Conservation (phyloP, 176 grass and related monocot species). For the Ananas comosus region DNA sequence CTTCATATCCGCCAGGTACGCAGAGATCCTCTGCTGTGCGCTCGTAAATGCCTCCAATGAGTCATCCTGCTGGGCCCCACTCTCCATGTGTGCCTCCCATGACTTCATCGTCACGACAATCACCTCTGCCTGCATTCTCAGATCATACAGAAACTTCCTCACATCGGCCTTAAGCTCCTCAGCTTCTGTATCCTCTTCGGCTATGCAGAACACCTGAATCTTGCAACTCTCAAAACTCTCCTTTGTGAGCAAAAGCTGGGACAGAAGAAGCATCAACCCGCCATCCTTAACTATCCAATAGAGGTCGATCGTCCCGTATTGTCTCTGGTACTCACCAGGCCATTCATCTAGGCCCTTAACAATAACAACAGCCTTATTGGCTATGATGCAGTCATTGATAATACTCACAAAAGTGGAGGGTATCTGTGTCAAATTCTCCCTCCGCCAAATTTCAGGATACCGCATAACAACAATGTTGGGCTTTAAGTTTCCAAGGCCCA, state of each 20-base stretch:
- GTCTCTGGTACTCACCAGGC: slow-evolving; percentile 88
- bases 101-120: slow-evolving; percentile 88
- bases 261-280: slow-evolving; percentile 90
- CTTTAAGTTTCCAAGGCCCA: slow-evolving; percentile 96
- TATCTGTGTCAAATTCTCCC: slow-evolving; percentile 85
- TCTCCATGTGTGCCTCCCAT: slow-evolving; percentile 55
- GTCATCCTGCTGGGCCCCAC: slow-evolving; percentile 54
- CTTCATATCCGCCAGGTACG: slow-evolving; percentile 78
- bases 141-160: slow-evolving; percentile 94
- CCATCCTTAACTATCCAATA: slow-evolving; percentile 98
- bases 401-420: slow-evolving; percentile 94
- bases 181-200: slow-evolving; percentile 87
- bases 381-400: slow-evolving; percentile 96
- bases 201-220: slow-evolving; percentile 96
- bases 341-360: slow-evolving; percentile 98
- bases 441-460: slow-evolving; percentile 93
- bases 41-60: slow-evolving; percentile 71
- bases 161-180: slow-evolving; percentile 94
- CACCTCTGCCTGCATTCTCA: slow-evolving; percentile 95
- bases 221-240: slow-evolving; percentile 89
- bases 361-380: slow-evolving; percentile 96
- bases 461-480: slow-evolving; percentile 96
- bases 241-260: slow-evolving; percentile 95
- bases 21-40: slow-evolving; percentile 59
- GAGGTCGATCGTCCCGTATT: slow-evolving; percentile 92